Percentiles rank a stretch among this genome's conserved stretches.
These are phyloP conservation scores for Boletus subparvulus DNA, from an alignment of 768 basidiomycete species.

Conservation along the genomic window DNA sequence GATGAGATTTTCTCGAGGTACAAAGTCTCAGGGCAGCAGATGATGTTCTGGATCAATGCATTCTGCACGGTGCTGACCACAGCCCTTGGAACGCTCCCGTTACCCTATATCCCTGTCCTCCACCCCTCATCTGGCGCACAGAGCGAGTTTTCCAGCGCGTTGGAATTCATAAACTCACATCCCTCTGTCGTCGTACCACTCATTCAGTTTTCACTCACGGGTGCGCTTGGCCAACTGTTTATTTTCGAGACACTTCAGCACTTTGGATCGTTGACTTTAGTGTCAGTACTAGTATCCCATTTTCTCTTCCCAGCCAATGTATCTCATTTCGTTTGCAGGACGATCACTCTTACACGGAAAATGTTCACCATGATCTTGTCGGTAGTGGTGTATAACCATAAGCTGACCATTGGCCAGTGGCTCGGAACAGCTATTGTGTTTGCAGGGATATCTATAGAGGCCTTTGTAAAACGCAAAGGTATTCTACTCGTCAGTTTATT, in stretches of 20 bases:
- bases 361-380: conserved; percentile 97
- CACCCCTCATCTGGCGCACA: conserved; percentile 61
- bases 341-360: conserved; percentile 94
- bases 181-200: conserved; percentile 74
- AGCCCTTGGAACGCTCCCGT: conserved; percentile 67
- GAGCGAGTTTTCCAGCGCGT: conserved; percentile 64
- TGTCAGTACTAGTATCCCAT: conserved; percentile 51
- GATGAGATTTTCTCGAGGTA: conserved; percentile 90
- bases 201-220: conserved; percentile 82
- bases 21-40: conserved; percentile 85
- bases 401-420: conserved; percentile 85
- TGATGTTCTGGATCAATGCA: conserved; percentile 98
- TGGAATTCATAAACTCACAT: conserved; percentile 75
- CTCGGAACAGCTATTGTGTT: conserved; percentile 89
- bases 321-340: conserved; percentile 45
- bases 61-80: conserved; percentile 77
- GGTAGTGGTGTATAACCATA: conserved; percentile 89
- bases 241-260: conserved; percentile 95
- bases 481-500: conserved; percentile 18
- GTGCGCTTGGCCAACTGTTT: conserved; percentile 94
- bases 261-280: conserved; percentile 86
- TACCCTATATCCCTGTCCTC: conserved; percentile 80
- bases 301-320: neutral
- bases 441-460: conserved; percentile 93
- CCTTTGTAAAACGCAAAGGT: conserved; percentile 88